These are phyloP conservation scores for Naegleria fowleri DNA, from an alignment of 208 protist genomes.

Conservation along the genomic window DNA sequence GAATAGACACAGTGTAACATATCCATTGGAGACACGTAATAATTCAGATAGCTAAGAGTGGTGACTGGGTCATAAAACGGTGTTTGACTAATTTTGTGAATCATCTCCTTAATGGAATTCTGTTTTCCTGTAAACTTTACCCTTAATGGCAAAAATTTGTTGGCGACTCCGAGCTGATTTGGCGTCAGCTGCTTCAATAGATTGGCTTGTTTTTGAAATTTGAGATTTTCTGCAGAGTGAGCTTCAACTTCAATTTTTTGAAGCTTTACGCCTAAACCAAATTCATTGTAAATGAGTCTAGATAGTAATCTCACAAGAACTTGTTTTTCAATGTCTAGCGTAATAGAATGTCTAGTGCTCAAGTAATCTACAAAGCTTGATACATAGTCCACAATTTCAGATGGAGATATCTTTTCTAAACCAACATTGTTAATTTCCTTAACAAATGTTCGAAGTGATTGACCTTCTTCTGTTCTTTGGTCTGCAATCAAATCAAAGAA, in stretches of 20 bases:
- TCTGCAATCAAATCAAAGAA: not conserved
- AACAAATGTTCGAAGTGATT: not conserved
- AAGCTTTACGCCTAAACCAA: not conserved
- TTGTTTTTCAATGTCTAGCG: not conserved
- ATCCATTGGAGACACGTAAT: not conserved
- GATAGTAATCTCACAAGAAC: not conserved
- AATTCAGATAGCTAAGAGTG: not conserved
- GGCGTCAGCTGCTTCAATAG: not conserved
- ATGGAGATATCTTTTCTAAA: not conserved
- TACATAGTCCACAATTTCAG: not conserved
- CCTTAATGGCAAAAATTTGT: constrained; percentile 9
- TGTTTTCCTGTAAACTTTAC: not conserved
- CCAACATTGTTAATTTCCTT: not conserved
- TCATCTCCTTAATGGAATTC: not conserved
- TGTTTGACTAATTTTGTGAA: not conserved
- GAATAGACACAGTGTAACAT: constrained; percentile 22
- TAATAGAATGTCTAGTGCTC: not conserved
- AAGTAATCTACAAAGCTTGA: not conserved
- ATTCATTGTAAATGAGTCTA: not conserved
- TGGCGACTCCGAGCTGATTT: not conserved
- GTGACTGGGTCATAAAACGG: not conserved
- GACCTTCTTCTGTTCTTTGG: not conserved
- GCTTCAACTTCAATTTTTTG: not conserved
- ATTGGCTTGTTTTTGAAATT: not conserved
- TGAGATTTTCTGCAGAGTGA: not conserved